phyloP scores from a whole-genome alignment of 768 basidiomycete genomes.

The Termitomyces sp. region DNA sequence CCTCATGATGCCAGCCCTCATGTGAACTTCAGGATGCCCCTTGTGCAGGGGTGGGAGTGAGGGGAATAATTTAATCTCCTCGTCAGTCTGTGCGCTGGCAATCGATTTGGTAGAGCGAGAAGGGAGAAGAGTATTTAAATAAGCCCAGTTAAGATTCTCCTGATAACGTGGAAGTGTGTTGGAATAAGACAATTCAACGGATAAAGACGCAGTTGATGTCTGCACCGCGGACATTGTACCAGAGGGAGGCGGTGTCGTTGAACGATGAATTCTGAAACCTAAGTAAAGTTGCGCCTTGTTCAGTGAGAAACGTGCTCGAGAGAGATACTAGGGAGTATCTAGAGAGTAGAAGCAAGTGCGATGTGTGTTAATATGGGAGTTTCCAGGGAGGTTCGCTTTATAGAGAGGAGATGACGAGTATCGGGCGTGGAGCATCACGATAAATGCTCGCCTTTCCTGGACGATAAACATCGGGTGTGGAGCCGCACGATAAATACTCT shows the following conservation, averaged over 20 bases:
- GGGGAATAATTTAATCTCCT: constrained; percentile 44
- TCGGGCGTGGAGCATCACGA: too few relatives aligned
- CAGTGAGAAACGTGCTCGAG: too few relatives aligned
- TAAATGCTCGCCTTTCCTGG: too few relatives aligned
- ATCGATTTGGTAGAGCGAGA: constrained; percentile 50
- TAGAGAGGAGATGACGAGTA: too few relatives aligned
- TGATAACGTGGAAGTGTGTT: constrained; percentile 16
- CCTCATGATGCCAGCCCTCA: constrained; percentile 68
- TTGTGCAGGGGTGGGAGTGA: constrained; percentile 61
- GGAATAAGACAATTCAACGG: constrained; percentile 25
- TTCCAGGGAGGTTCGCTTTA: too few relatives aligned
- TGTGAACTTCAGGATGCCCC: constrained; percentile 70
- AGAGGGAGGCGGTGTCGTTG: constrained; percentile 11
- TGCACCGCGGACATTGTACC: constrained; percentile 54
- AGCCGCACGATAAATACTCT: too few relatives aligned
- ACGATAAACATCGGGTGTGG: too few relatives aligned
- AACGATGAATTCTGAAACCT: constrained; percentile 26
- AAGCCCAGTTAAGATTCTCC: constrained; percentile 47
- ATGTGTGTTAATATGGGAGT: too few relatives aligned
- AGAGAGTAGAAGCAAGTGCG: too few relatives aligned
- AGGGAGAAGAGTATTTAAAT: constrained; percentile 24
- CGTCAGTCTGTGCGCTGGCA: constrained; percentile 15
- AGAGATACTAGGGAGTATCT: too few relatives aligned
- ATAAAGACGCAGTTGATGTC: constrained; percentile 30
- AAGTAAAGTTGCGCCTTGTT: too few relatives aligned